Conservation (phyloP, 768 basidiomycete genomes). For the Leccinum rimulosum region DNA sequence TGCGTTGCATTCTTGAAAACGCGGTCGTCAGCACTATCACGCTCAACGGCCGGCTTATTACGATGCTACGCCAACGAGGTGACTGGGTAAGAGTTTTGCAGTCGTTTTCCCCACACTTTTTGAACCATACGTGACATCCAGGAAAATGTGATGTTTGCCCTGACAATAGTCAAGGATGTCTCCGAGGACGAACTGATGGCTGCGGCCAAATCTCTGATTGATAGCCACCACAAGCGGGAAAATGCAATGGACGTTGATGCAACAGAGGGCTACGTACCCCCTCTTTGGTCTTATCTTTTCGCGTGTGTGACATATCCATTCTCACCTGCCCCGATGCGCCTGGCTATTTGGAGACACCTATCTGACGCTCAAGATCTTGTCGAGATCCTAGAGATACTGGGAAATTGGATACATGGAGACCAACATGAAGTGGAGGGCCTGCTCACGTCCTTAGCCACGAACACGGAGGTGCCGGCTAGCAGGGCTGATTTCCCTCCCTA, state of each 20-base stretch:
- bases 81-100: conserved; percentile 60
- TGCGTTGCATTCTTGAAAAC: conserved; percentile 55
- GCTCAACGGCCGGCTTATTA: conserved; percentile 58
- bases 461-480: conserved; percentile 15
- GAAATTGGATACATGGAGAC: conserved; percentile 38
- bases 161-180: conserved; percentile 58
- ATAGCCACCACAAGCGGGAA: conserved; percentile 32
- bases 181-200: conserved; percentile 63
- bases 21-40: conserved; percentile 58
- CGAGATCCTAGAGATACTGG: conserved; percentile 36
- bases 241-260: conserved; percentile 39
- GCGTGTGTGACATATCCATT: conserved; percentile 40
- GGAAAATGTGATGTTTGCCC: conserved; percentile 47
- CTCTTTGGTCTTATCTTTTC: conserved; percentile 38
- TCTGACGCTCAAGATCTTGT: conserved; percentile 39
- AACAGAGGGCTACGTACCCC: conserved; percentile 26
- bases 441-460: conserved; percentile 22
- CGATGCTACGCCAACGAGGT: conserved; percentile 45
- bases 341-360: conserved; percentile 43
- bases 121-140: conserved; percentile 5
- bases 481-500: conserved; percentile 24
- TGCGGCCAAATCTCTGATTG: conserved; percentile 45
- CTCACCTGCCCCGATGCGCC: conserved; percentile 38
- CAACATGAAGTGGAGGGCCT: conserved; percentile 21
- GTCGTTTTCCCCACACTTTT: neutral